Conservation (phyloP, 306 rosid species). For the Castanea mollissima region DNA sequence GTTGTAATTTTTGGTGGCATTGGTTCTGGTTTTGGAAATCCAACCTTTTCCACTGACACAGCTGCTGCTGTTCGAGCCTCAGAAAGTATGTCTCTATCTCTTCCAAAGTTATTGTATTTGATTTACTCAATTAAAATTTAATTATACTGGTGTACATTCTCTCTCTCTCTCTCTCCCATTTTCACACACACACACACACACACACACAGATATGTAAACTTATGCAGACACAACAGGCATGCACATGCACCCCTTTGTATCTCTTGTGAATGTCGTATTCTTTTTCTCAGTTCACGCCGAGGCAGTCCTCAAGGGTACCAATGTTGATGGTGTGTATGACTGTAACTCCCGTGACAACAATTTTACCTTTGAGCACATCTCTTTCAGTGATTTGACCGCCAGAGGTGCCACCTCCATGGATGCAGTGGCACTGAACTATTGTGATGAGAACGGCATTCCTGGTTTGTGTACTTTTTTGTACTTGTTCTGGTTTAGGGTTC, state of each 20-base stretch:
- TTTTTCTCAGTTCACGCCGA: conserved; percentile 51
- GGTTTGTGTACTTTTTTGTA: conserved; percentile 41
- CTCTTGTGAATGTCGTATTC: conserved; percentile 6
- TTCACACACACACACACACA: neutral
- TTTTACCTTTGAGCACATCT: conserved; percentile 51
- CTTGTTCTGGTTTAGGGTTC: neutral
- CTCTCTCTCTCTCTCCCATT: neutral
- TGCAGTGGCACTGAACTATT: conserved; percentile 47
- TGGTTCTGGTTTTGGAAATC: conserved; percentile 54
- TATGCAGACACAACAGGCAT: neutral
- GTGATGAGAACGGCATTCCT: conserved; percentile 65
- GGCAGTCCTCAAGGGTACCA: conserved; percentile 62
- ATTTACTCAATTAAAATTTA: neutral
- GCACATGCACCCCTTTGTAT: neutral
- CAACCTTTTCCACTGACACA: conserved; percentile 53
- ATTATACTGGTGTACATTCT: neutral
- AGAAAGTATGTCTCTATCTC: conserved; percentile 38
- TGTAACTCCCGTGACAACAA: conserved; percentile 51
- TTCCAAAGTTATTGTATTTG: neutral
- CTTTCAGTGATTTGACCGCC: conserved; percentile 55
- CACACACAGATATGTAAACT: neutral
- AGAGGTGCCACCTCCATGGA: conserved; percentile 55
- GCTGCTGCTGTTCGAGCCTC: conserved; percentile 67
- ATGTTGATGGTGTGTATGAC: conserved; percentile 52
- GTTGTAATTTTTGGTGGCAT: conserved; percentile 67